Evolutionary conservation across 192 early-diverging fungal species (phyloP).

Genomic region (Linnemannia zychae): DNA sequence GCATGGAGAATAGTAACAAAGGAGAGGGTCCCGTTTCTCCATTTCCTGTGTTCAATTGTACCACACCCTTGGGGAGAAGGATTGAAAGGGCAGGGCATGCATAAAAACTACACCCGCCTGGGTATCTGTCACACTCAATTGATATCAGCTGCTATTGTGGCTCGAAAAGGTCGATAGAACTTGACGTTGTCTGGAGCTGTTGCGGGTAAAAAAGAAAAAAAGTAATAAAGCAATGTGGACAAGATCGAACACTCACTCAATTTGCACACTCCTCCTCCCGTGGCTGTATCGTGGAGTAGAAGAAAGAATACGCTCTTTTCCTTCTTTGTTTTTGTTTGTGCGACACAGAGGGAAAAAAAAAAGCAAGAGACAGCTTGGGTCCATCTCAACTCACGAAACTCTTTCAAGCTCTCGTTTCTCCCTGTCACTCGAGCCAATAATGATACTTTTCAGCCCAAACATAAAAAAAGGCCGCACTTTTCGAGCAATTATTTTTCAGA

Average conservation of each 20-base stretch:
- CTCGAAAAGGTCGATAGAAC: background rate
- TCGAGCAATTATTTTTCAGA: background rate
- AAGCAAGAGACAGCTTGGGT: background rate
- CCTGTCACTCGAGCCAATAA: background rate
- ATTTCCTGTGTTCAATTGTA: background rate
- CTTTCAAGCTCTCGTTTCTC: background rate
- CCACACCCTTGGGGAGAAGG: background rate
- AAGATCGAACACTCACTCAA: background rate
- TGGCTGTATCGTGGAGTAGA: background rate
- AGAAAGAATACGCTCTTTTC: background rate
- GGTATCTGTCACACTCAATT: background rate
- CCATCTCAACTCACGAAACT: background rate
- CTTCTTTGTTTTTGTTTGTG: background rate
- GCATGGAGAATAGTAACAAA: background rate
- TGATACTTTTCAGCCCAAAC: background rate
- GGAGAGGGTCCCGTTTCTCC: background rate
- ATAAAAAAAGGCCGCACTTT: background rate
- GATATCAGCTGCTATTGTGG: background rate
- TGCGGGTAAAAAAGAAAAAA: slow-evolving; percentile 2
- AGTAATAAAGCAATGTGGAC: background rate
- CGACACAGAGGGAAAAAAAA: background rate
- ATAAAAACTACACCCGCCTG: background rate
- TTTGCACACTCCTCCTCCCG: background rate
- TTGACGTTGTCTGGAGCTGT: background rate
- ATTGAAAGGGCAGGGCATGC: background rate